These are phyloP conservation scores for Neopestalotiopsis sp. DNA, from an alignment of 2,329 filamentous ascomycete genomes.

Conservation along the genomic window DNA sequence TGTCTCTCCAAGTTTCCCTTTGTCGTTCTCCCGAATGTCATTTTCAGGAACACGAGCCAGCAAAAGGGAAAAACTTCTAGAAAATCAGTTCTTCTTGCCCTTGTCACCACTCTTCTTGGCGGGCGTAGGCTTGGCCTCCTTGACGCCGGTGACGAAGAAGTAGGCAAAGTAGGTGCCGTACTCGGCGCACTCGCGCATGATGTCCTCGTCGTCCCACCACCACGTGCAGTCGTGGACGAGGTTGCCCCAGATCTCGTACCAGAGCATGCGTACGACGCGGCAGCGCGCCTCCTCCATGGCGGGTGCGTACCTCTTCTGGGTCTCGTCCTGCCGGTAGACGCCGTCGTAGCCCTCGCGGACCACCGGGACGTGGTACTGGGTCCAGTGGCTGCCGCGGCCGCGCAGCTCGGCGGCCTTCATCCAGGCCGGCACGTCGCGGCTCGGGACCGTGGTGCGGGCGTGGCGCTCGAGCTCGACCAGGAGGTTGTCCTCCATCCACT, in stretches of 20 bases:
- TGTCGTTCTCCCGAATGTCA: too few species aligned
- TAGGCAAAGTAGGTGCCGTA: constrained; percentile 65
- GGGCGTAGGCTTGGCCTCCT: constrained; percentile 34
- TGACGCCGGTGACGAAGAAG: constrained; percentile 60
- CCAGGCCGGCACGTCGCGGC: constrained; percentile 62
- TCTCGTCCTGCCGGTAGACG: constrained; percentile 20
- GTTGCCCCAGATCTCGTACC: constrained; percentile 65
- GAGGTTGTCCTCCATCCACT: constrained; percentile 68
- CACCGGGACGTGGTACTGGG: constrained; percentile 55
- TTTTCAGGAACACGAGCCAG: background rate
- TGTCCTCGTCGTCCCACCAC: constrained; percentile 67
- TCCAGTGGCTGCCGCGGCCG: constrained; percentile 51
- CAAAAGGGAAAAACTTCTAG: background rate
- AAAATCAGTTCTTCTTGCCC: background rate
- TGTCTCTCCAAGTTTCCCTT: background rate
- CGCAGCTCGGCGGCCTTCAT: constrained; percentile 59
- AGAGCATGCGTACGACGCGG: constrained; percentile 60
- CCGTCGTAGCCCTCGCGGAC: constrained; percentile 33
- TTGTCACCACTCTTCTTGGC: background rate
- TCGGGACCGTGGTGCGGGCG: constrained; percentile 65
- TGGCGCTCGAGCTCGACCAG: constrained; percentile 62
- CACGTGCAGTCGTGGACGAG: constrained; percentile 54
- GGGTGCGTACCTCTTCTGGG: constrained; percentile 33
- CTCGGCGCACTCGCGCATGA: constrained; percentile 59
- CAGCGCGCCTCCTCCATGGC: constrained; percentile 54